Base-by-base conservation (phyloP, 2,329 filamentous ascomycete species). In the Ascomycota sp. region DNA sequence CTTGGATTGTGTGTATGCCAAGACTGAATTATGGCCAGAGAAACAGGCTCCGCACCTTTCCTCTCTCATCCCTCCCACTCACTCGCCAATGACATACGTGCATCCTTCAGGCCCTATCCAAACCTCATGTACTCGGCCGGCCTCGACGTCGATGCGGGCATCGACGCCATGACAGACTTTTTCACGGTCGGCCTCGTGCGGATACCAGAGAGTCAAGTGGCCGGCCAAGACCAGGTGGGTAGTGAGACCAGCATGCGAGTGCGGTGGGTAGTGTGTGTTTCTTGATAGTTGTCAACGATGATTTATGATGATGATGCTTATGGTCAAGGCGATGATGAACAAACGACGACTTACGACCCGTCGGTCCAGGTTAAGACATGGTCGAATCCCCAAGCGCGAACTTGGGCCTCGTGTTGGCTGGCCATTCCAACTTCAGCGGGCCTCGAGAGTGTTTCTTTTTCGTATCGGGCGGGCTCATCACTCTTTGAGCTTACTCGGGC, bases 361-460 rank as follows among this genome's bases (percentile, higher is more conserved):
- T 81, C 76, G 7, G 63, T 70, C 75, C 75, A 81, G 3, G 73
- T 79, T 38, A 78, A 78, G 43, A 78, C 73, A 29, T 70, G 59
- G 3, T 47, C 39, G 44, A 80, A 82, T 2, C 75, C 75, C 75
- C 75, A 80, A 2, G 65, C 67, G 23, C 59, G 59, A 19, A 81
- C 75, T 42, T 76, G 55, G 29, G 55, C 51, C 46, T 81, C 74
- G 23, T 43, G 40, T 23, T 43, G 35, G 17, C 35, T 41, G 19
- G 33, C 39, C 49, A 51, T n/a, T n/a, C n/a, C n/a, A n/a, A n/a
- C n/a, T n/a, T n/a, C n/a, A n/a, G n/a, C n/a, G n/a, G n/a, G n/a
- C n/a, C n/a, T 51, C n/a, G 32, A 8, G n/a, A 4, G 22, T 19
- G 9, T 25, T n/a, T 2, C 4, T 10, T 8, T 7, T 8, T 23